Evolutionary conservation across 305 asterid genomes (phyloP), one percentile per base, ranked within the genome.

Genomic region (Fraxinus dipetala): DNA sequence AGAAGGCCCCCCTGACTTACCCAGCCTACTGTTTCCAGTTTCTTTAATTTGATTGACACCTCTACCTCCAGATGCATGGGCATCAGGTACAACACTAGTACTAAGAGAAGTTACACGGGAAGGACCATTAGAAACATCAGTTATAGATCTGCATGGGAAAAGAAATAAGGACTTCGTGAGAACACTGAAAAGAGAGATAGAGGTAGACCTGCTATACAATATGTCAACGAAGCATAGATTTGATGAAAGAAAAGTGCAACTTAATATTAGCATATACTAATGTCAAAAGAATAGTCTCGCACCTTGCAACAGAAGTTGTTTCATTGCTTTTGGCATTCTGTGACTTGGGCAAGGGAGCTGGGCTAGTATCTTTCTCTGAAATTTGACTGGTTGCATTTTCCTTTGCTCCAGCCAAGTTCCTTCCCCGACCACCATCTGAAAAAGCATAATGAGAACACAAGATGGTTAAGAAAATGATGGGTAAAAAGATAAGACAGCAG

Each of bases 361-460:
- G 80, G 85, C 76, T 78, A 79, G 85, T 78, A 78, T 87, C 85
- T 86, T 91, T 91, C 83, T 90, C 97, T 45, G 84, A 30, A 84
- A 72, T 83, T 82, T 87, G 90, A 80, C 84, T 79, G 38, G 83
- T 35, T 45, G 85, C 87, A 80, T 84, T 90, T 84, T 89, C 97
- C 89, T 89, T 91, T 48, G 80, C 79, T 78, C 88, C 83, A 87
- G 87, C 87, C 22, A 82, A 83, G 72, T 79, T 87, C 90, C 89
- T 91, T 85, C 96, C 97, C 87, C 92, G 91, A 82, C 86, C 93
- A 81, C 89, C 90, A 89, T 89, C 92, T 90, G 89, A 78, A 51
- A 78, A 83, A 72, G 81, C 86, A 82, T 30, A 72, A 77, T 35
- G 63, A 83, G 83, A 78, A 80, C 67, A 76, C 35, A 72, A 38